A percentile compares a stretch with the other conserved stretches of the same genome.
phyloP scores from a whole-genome alignment of 2,329 filamentous ascomycete genomes.

The Claviceps purpurea region DNA sequence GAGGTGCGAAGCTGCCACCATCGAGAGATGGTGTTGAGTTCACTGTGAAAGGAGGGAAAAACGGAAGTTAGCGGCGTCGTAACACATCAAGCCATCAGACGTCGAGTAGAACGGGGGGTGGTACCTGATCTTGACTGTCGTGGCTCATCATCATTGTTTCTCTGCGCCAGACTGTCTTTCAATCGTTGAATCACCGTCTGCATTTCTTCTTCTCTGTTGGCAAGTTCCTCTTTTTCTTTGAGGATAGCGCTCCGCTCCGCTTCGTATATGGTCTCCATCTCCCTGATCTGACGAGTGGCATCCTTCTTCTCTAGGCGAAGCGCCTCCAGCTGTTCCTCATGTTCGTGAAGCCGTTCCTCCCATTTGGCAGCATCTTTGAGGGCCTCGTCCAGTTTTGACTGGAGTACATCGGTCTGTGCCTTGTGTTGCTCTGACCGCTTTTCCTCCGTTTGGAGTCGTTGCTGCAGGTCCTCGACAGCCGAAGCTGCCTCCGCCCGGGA shows the following conservation, averaged over 20 bases:
- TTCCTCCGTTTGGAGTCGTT: conserved; percentile 71
- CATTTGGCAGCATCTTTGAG: conserved; percentile 70
- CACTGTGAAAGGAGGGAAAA: conserved; percentile 15
- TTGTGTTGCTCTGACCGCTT: conserved; percentile 62
- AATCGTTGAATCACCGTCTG: conserved; percentile 79
- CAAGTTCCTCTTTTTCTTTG: conserved; percentile 84
- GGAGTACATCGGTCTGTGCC: conserved; percentile 74
- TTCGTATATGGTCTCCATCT: conserved; percentile 88
- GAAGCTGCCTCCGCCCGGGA: conserved; percentile 68
- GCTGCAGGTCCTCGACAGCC: conserved; percentile 71
- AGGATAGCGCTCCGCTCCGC: conserved; percentile 75
- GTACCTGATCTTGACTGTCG: conserved; percentile 45
- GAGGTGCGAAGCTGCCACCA: conserved; percentile 70
- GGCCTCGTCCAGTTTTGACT: conserved; percentile 75
- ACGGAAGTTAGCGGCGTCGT: conserved; percentile 9
- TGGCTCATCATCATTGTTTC: conserved; percentile 47
- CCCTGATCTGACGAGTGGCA: conserved; percentile 66
- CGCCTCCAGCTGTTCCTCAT: conserved; percentile 67
- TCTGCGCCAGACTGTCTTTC: conserved; percentile 76
- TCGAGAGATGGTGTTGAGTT: conserved; percentile 58
- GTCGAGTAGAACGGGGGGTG: conserved; percentile 10
- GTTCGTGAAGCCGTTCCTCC: conserved; percentile 79
- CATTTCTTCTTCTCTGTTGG: conserved; percentile 77
- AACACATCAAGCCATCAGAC: not conserved
- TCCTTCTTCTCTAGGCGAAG: conserved; percentile 80